Evolutionary conservation across 2,329 filamentous ascomycete genomes (phyloP).

Genomic region (Lasiodiplodia sp.): DNA sequence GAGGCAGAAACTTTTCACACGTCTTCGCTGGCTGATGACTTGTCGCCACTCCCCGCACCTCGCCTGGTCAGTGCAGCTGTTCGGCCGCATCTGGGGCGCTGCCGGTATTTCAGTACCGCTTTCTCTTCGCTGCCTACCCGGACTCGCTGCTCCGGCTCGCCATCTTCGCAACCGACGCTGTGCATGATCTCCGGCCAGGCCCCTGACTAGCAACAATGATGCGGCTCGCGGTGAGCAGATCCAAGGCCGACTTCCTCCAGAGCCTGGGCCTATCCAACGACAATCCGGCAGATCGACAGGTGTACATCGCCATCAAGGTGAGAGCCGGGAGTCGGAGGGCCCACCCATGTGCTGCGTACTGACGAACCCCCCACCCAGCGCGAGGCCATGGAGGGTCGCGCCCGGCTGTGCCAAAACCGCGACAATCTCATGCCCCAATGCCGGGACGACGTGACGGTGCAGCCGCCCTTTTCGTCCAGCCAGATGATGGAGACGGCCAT

Average conservation of each 20-base stretch:
- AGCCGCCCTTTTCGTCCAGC: constrained; percentile 50
- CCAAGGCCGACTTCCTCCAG: constrained; percentile 49
- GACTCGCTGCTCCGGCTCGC: not conserved
- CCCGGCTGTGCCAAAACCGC: not conserved
- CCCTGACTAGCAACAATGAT: not conserved
- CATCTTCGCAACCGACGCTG: not conserved
- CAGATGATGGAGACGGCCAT: constrained; percentile 57
- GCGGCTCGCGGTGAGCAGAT: constrained; percentile 15
- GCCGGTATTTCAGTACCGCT: not conserved
- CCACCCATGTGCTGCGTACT: not conserved
- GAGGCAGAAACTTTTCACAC: not conserved
- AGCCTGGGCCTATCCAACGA: constrained; percentile 51
- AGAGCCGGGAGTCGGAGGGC: not conserved
- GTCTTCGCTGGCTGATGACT: not conserved
- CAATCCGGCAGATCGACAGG: constrained; percentile 41
- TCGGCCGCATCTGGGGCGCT: not conserved
- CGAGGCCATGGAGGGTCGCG: constrained; percentile 16
- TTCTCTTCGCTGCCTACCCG: not conserved
- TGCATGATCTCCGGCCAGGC: not conserved
- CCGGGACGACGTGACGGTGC: constrained; percentile 41
- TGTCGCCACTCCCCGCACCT: not conserved
- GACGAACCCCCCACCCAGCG: not conserved
- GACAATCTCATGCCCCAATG: constrained; percentile 31
- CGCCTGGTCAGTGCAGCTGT: not conserved
- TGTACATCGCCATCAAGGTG: constrained; percentile 51